Evolutionary conservation across 2,329 filamentous ascomycete species (phyloP).

Genomic region (Mollisiaceae sp.): DNA sequence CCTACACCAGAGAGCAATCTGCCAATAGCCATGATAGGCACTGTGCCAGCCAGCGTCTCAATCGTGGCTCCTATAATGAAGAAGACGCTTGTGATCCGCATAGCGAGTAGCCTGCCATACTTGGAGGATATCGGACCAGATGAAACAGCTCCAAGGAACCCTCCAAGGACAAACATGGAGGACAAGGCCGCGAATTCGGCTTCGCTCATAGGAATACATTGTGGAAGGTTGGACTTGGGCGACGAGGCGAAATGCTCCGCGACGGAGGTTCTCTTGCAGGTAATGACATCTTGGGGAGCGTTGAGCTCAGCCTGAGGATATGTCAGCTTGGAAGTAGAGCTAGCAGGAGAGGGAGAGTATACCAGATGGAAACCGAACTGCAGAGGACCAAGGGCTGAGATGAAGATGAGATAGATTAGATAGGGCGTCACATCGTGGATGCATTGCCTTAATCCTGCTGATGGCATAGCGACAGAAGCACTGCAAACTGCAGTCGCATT

Average conservation of each 20-base stretch:
- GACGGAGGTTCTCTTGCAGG: slow-evolving; percentile 71
- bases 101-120: slow-evolving; percentile 75
- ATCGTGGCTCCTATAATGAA: slow-evolving; percentile 77
- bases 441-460: slow-evolving; percentile 40
- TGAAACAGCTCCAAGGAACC: slow-evolving; percentile 79
- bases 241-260: slow-evolving; percentile 34
- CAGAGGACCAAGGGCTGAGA: slow-evolving; percentile 83
- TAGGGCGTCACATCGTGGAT: slow-evolving; percentile 66
- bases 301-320: slow-evolving; percentile 82
- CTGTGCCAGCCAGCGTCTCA: slow-evolving; percentile 73
- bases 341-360: slow-evolving; percentile 40
- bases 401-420: slow-evolving; percentile 75
- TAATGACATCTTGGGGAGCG: slow-evolving; percentile 91
- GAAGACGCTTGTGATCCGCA: slow-evolving; percentile 77
- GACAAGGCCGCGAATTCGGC: slow-evolving; percentile 84
- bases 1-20: slow-evolving; percentile 82
- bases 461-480: slow-evolving; percentile 34
- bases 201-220: slow-evolving; percentile 88
- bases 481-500: slow-evolving; percentile 8
- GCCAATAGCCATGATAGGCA: slow-evolving; percentile 72
- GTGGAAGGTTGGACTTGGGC: slow-evolving; percentile 54
- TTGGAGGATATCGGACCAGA: slow-evolving; percentile 80
- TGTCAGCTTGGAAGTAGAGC: slow-evolving; percentile 21
- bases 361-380: slow-evolving; percentile 96
- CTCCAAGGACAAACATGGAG: slow-evolving; percentile 90